Conservation (phyloP, 1,284 basidiomycete genomes). For the Inonotus hispidus region DNA sequence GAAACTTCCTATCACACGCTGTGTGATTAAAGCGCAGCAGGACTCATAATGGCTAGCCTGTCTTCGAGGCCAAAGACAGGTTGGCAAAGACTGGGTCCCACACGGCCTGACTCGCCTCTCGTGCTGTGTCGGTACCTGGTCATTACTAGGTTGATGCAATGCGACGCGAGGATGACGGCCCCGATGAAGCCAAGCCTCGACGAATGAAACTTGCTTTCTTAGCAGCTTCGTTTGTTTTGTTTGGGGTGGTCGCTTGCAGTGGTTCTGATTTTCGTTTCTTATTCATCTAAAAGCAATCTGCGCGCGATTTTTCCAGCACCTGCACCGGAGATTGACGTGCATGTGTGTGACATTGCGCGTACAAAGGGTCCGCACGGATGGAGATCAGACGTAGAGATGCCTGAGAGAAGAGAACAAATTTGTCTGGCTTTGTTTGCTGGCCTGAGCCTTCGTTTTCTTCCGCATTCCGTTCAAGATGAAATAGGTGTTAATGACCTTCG, state of each 20-base stretch:
- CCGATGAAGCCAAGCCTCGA: slow-evolving; percentile 28
- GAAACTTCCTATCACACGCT: background rate
- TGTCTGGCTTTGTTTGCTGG: slow-evolving; percentile 18
- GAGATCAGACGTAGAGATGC: slow-evolving; percentile 6
- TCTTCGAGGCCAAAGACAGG: slow-evolving; percentile 27
- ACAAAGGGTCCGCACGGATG: slow-evolving; percentile 31
- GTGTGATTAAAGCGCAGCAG: background rate
- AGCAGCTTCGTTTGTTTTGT: slow-evolving; percentile 18
- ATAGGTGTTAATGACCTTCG: slow-evolving; percentile 4
- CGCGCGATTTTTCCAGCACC: slow-evolving; percentile 30
- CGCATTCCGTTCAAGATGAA: background rate
- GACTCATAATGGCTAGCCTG: slow-evolving; percentile 30
- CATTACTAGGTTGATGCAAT: background rate
- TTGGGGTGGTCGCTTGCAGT: slow-evolving; percentile 39
- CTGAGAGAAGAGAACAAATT: background rate
- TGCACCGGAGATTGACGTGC: slow-evolving; percentile 29
- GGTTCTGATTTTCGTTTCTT: too few species aligned
- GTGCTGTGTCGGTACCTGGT: slow-evolving; percentile 1
- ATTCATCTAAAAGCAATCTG: slow-evolving; percentile 26
- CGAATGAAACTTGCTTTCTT: slow-evolving; percentile 19
- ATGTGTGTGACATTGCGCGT: slow-evolving; percentile 38
- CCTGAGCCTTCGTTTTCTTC: slow-evolving; percentile 24
- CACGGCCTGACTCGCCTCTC: slow-evolving; percentile 20
- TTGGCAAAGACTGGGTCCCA: slow-evolving; percentile 41
- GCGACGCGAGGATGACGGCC: slow-evolving; percentile 21